A percentile compares a stretch with the other conserved stretches of the same genome.
phyloP scores from a whole-genome alignment of 331 rosid species.

The Quercus phellos region DNA sequence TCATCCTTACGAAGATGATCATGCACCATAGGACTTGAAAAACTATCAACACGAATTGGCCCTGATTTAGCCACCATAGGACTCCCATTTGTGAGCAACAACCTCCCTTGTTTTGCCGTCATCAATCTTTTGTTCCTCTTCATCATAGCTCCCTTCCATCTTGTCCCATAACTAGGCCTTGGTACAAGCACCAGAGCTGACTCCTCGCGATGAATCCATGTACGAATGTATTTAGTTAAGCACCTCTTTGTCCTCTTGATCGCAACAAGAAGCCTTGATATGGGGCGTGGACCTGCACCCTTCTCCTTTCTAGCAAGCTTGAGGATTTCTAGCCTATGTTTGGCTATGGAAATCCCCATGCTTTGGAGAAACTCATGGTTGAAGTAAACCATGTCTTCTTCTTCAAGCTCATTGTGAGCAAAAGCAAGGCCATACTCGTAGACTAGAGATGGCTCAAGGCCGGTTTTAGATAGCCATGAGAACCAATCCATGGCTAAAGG shows the following conservation, averaged over 20 bases:
- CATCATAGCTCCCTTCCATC: conserved; percentile 46
- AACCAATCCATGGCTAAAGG: conserved; percentile 77
- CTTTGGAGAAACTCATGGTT: conserved; percentile 94
- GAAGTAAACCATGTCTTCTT: conserved; percentile 69
- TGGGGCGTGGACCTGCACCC: conserved; percentile 24
- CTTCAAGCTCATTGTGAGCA: conserved; percentile 80
- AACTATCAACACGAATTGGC: conserved; percentile 35
- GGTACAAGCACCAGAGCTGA: conserved; percentile 74
- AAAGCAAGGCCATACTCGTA: conserved; percentile 77
- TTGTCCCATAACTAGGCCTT: conserved; percentile 42
- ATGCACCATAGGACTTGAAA: conserved; percentile 53
- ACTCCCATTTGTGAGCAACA: conserved; percentile 72
- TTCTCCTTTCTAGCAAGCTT: conserved; percentile 60
- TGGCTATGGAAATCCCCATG: conserved; percentile 95
- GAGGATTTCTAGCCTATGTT: conserved; percentile 86
- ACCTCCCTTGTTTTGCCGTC: conserved; percentile 41
- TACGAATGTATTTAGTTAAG: conserved; percentile 38
- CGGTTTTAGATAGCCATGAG: conserved; percentile 84
- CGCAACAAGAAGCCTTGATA: conserved; percentile 38
- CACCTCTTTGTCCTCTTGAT: conserved; percentile 65
- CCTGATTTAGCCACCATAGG: conserved; percentile 30
- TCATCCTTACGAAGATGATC: conserved; percentile 46
- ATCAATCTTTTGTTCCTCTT: conserved; percentile 57
- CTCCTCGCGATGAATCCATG: conserved; percentile 31
- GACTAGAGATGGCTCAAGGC: conserved; percentile 65